Evolutionary conservation across 306 rosid genomes (phyloP), one percentile per base, ranked within the genome.

Genomic region (Betula pendula): DNA sequence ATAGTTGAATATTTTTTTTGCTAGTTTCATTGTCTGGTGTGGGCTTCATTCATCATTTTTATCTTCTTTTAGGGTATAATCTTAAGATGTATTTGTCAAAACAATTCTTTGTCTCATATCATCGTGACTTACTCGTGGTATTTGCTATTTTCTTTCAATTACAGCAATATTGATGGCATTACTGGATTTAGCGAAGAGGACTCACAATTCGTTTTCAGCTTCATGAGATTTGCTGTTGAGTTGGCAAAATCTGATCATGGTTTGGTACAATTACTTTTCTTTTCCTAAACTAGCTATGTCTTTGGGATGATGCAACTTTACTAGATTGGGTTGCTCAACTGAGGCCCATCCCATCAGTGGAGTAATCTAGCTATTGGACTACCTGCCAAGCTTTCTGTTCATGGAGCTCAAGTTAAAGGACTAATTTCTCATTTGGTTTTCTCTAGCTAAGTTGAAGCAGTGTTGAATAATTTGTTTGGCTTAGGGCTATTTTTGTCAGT

Each of bases 81-180:
- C 44, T 1, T 66, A 42, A 22, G 27, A n/a, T 19, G 19, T 49
- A 45, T 43, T 70, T 25, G 35, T 69, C 5, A 47, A 70, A 53
- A 29, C 38, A 3, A 77, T 70, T 45, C 24, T 74, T 27, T 68
- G 44, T 40, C 63, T 40, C 52, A 2, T 75, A 56, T 27, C 72
- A 72, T 24, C 43, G 70, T 72, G 35, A 82, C 68, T 73, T 70
- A 42, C 78, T 67, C 59, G 59, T 58, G 72, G 73, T 44, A 40
- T 67, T 70, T 59, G 24, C 66, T 82, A 38, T 80, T 75, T 76
- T 59, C 67, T 81, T 78, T 72, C 56, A 62, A 80, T 76, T 76
- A 51, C 91, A 92, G 99, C 79, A 87, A 73, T 74, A 88, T 92
- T 71, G 94, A 92, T 72, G 99, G 99, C 78, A 89, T 95, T 77